Base-by-base conservation (phyloP, 192 early-diverging fungal genomes). In the Neocallimastix lanati region DNA sequence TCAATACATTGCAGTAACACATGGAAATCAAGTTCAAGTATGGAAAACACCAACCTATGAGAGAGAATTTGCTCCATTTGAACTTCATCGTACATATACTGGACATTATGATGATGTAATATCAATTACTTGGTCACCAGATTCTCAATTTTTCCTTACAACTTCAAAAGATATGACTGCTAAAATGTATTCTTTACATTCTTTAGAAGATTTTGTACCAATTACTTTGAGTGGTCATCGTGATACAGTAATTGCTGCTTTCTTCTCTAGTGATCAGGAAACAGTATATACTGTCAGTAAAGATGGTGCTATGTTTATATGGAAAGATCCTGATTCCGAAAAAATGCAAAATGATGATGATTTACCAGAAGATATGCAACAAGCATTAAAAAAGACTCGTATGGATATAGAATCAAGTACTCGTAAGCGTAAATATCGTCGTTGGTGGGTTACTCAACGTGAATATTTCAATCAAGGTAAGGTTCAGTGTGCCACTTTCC, bases 11-110 rank as follows among this genome's bases (percentile, higher is more conserved):
- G 97, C 93, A 0, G 93, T 97, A 2, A 92, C 95, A 1, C 87
- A 93, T 78, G 96, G 93, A 80, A 93, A 92, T 81, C 86, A 90
- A 30, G 85, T 97, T 76, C 92, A 97, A 82, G 87, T 98, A 30
- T 98, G 96, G 96, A 88, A 90, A 82, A 93, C 96, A 28, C 98
- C 98, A 29, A 94, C 95, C 79, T 93, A 91, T 83, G 91, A 92
- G 30, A 87, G 92, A 80, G 96, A 99, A 86, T 98, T 97, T 81
- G 88, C 93, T 11, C 95, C 97, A 25, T 93, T 99, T 84, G 90
- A 93, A 29, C 84, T 98, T 80, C 92, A 95, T 82, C 88, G 91
- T 37, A 90, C 84, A 28, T 92, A 92, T 77, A 87, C 92, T 21
- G 96, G 94, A 28, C 93, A 93, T 91, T 93, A 89, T 81, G 96